Evolutionary conservation across 495 filamentous ascomycete genomes (phyloP), one percentile per base, ranked within the genome.

Genomic region (Penicillium canariense): DNA sequence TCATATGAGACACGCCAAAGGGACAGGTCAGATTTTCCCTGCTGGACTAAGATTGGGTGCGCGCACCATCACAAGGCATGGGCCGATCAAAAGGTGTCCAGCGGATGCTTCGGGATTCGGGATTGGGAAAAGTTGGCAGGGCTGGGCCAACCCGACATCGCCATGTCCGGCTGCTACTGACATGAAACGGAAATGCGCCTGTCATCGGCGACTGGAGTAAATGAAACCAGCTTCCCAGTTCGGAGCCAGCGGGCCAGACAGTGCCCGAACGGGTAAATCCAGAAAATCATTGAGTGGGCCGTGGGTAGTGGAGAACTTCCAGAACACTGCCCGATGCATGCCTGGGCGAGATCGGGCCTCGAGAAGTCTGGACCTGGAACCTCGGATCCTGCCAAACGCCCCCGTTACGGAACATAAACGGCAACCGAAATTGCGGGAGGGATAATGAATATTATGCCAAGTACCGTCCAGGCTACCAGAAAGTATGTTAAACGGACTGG

Each of bases 201-300:
- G 25, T 30, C 28, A 46, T 46, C 28, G 23, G 25, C 42, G 42
- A 26, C 25, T 20, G 22, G 42, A n/a, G 14, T 28, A 12, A 32
- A 6, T 12, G 43, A 25, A 18, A 30, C 26, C 10, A 46, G 43
- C 43, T 18, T 27, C 42, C 5, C 40, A 20, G 44, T 48, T 48
- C 51, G 4, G 30, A 47, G 0, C 39, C 28, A 44, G 7, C 39
- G 8, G 26, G 42, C 26, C 55, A 54, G 59, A 63, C 59, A 54
- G 50, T n/a, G 20, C 56, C 59, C 48, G 35, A 59, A 59, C 25
- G n/a, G 59, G 59, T 35, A 26, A 57, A 60, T 55, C 40, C 25
- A 60, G 50, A 39, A 48, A 50, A 23, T 36, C 51, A 25, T 45
- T n/a, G 42, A 45, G 12, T 45, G 42, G 42, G 22, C 23, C 14